phyloP scores from a whole-genome alignment of 2,329 filamentous ascomycete species.

The Fusarium xyrophilum region DNA sequence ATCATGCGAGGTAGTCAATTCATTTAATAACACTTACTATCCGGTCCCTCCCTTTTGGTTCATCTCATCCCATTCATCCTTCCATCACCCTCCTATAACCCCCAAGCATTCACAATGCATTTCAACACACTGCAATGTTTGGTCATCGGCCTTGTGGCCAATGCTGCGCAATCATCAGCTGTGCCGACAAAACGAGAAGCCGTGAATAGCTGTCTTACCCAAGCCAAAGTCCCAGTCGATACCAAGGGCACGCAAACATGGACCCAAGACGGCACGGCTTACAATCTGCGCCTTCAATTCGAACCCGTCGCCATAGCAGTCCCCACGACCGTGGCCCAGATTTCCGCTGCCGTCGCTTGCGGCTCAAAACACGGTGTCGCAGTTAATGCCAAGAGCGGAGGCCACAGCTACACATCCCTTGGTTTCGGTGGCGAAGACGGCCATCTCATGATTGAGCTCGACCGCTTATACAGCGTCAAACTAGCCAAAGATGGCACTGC shows the following conservation, averaged over 20 bases:
- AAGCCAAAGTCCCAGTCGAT: constrained; percentile 39
- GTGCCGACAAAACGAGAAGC: constrained; percentile 35
- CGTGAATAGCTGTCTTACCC: constrained; percentile 41
- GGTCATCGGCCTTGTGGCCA: neutral
- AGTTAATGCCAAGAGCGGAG: constrained; percentile 59
- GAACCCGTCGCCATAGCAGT: constrained; percentile 45
- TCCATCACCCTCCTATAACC: neutral
- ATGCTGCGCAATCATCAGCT: neutral
- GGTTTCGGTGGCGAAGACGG: constrained; percentile 54
- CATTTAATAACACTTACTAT: neutral
- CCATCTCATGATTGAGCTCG: constrained; percentile 51
- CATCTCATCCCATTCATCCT: neutral
- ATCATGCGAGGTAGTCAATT: neutral
- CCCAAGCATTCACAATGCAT: neutral
- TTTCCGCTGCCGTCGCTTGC: constrained; percentile 56
- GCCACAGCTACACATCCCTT: constrained; percentile 61
- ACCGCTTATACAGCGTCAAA: constrained; percentile 48
- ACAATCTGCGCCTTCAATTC: constrained; percentile 47
- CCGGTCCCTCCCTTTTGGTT: neutral
- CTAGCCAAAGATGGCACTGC: constrained; percentile 34
- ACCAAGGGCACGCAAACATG: constrained; percentile 37
- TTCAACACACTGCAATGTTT: constrained; percentile 1
- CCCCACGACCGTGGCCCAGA: constrained; percentile 48
- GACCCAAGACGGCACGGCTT: constrained; percentile 44
- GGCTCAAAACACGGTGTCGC: constrained; percentile 52